Conservation (phyloP, 768 basidiomycete species). For the Punctularia strigosozonata region DNA sequence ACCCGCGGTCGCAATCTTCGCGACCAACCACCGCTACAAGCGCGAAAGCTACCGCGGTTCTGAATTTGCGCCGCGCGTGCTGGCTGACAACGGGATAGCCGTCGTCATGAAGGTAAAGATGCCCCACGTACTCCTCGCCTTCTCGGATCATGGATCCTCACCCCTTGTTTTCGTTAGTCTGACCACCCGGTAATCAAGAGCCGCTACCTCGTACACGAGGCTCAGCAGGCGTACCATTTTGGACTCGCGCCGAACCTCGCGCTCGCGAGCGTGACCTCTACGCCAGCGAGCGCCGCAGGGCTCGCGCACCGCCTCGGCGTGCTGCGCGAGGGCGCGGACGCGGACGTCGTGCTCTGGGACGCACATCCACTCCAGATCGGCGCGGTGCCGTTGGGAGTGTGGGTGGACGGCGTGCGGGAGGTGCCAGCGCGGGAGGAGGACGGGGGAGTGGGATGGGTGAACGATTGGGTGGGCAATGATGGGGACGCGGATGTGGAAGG, state of each 20-base stretch:
- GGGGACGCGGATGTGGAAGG: slow-evolving; percentile 18
- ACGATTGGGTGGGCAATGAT: slow-evolving; percentile 16
- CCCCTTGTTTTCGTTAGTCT: slow-evolving; percentile 27
- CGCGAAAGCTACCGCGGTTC: slow-evolving; percentile 74
- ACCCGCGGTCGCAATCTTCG: slow-evolving; percentile 74
- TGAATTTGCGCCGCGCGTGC: slow-evolving; percentile 68
- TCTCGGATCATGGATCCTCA: not conserved
- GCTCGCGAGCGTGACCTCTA: slow-evolving; percentile 62
- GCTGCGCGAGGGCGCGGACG: slow-evolving; percentile 24
- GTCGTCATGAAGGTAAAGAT: slow-evolving; percentile 61
- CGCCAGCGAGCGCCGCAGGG: slow-evolving; percentile 62
- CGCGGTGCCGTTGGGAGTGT: slow-evolving; percentile 45
- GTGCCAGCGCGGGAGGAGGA: slow-evolving; percentile 30
- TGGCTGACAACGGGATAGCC: slow-evolving; percentile 53
- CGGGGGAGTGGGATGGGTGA: slow-evolving; percentile 6
- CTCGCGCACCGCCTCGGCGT: slow-evolving; percentile 76
- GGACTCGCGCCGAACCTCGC: slow-evolving; percentile 63
- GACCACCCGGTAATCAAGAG: slow-evolving; percentile 58
- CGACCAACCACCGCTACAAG: slow-evolving; percentile 47
- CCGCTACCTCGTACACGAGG: slow-evolving; percentile 71
- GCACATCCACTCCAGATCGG: slow-evolving; percentile 30
- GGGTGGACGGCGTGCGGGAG: slow-evolving; percentile 80
- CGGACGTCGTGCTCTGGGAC: slow-evolving; percentile 31
- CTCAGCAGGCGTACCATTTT: slow-evolving; percentile 75
- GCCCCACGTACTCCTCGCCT: not conserved